Evolutionary conservation across 495 filamentous ascomycete species (phyloP).

Genomic region (Tuber calosporum): DNA sequence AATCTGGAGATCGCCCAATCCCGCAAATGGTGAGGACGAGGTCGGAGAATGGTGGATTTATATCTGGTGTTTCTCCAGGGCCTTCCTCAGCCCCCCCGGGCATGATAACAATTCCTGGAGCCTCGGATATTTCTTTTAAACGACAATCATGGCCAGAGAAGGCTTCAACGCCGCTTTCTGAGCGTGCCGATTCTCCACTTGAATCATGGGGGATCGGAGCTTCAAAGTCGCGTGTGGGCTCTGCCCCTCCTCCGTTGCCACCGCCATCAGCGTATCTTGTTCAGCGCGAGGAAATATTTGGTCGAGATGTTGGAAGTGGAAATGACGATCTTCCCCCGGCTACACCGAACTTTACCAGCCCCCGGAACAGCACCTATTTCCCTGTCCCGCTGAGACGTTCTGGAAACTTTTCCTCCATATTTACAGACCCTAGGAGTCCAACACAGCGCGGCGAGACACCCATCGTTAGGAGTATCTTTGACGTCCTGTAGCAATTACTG

Average conservation of each 20-base stretch:
- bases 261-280: constrained; percentile 28
- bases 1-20: constrained; percentile 30
- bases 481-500: constrained; percentile 43
- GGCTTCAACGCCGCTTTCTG: constrained; percentile 11
- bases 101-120: constrained; percentile 39
- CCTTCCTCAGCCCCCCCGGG: constrained; percentile 41
- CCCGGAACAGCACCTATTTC: constrained; percentile 34
- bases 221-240: constrained; percentile 9
- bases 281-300: constrained; percentile 35
- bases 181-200: constrained; percentile 24
- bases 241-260: constrained; percentile 20
- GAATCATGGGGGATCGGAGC: constrained; percentile 24
- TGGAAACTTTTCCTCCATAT: constrained; percentile 22
- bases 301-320: constrained; percentile 12
- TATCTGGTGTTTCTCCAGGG: constrained; percentile 36
- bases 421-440: constrained; percentile 39
- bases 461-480: constrained; percentile 41
- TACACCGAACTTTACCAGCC: constrained; percentile 29
- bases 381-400: constrained; percentile 24
- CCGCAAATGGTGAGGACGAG: constrained; percentile 40
- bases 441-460: constrained; percentile 38
- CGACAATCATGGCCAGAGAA: constrained; percentile 35
- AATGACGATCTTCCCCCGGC: constrained; percentile 18
- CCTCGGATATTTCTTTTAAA: constrained; percentile 23
- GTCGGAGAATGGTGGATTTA: constrained; percentile 40